phyloP scores from a whole-genome alignment of 768 basidiomycete genomes.

The Lactifluus echinatus region DNA sequence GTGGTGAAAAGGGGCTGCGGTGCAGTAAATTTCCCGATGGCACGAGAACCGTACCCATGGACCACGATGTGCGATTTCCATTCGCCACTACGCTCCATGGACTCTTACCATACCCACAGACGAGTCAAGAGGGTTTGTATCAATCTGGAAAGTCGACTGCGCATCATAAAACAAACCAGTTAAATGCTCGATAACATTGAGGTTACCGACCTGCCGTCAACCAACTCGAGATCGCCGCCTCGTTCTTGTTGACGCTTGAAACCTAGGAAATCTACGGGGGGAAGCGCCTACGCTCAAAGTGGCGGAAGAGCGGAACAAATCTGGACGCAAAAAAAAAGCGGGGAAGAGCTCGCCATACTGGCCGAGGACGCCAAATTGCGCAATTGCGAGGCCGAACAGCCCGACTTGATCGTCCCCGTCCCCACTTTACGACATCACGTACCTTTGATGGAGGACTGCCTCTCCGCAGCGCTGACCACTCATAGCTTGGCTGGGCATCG shows the following conservation, averaged over 20 bases:
- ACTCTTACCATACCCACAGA: slow-evolving; percentile 33
- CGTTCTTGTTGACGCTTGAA: slow-evolving; percentile 38
- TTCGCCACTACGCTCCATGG: too few relatives aligned
- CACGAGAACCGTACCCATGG: too few relatives aligned
- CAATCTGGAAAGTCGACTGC: slow-evolving; percentile 15
- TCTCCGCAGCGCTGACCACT: slow-evolving; percentile 26
- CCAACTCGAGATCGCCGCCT: slow-evolving; percentile 14
- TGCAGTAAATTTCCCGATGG: too few relatives aligned
- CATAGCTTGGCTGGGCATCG: too few relatives aligned
- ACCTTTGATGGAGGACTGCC: slow-evolving; percentile 33
- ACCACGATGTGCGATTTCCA: slow-evolving; percentile 43
- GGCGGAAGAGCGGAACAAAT: neutral
- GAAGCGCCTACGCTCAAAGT: slow-evolving; percentile 21
- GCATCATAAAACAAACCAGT: slow-evolving; percentile 41
- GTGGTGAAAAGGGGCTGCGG: too few relatives aligned
- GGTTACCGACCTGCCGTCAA: slow-evolving; percentile 34
- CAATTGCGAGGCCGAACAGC: slow-evolving; percentile 42
- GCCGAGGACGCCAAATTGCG: slow-evolving; percentile 42
- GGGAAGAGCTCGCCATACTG: slow-evolving; percentile 36
- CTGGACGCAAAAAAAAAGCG: neutral
- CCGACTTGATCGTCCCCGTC: slow-evolving; percentile 47
- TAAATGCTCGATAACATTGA: slow-evolving; percentile 46
- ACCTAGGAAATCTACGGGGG: slow-evolving; percentile 29
- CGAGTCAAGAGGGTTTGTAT: neutral
- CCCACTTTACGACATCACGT: slow-evolving; percentile 46